Conservation (phyloP, 1,139 yeast species). For the Trichomonascaceae sp. region DNA sequence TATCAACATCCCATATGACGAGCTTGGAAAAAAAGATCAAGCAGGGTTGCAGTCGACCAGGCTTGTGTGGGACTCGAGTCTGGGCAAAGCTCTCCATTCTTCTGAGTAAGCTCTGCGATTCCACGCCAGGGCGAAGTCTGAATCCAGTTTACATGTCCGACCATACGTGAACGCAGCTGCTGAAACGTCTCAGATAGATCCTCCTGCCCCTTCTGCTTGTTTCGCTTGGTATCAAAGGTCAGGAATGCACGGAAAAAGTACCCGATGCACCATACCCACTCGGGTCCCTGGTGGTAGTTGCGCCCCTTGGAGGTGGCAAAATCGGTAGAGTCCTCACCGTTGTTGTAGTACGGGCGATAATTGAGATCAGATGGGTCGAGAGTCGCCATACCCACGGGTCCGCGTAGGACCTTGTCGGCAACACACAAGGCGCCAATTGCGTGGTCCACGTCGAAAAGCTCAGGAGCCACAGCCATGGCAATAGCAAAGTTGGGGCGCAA, state of each 20-base stretch:
- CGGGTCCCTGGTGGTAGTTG: constrained; percentile 97
- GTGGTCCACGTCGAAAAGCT: constrained; percentile 49
- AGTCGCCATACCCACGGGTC: constrained; percentile 87
- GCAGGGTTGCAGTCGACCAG: constrained; percentile 80
- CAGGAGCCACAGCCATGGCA: constrained; percentile 91
- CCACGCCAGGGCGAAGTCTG: constrained; percentile 81
- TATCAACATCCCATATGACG: constrained; percentile 1
- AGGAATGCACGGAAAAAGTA: constrained; percentile 68
- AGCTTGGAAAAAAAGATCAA: constrained; percentile 64
- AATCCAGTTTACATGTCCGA: constrained; percentile 58
- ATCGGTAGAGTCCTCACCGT: constrained; percentile 68
- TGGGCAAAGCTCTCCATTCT: constrained; percentile 62
- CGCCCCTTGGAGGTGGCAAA: constrained; percentile 92
- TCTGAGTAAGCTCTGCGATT: constrained; percentile 80
- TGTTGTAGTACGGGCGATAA: constrained; percentile 78
- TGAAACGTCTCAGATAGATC: constrained; percentile 28
- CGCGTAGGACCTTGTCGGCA: constrained; percentile 66
- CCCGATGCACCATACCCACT: constrained; percentile 93
- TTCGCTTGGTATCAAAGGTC: constrained; percentile 36
- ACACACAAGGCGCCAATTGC: constrained; percentile 51
- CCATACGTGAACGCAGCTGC: constrained; percentile 38
- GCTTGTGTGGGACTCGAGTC: constrained; percentile 97
- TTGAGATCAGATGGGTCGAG: constrained; percentile 87
- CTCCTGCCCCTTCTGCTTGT: constrained; percentile 6
- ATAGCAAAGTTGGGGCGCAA: constrained; percentile 84